Evolutionary conservation across 805 yeast genomes (phyloP).

Genomic region (Candida dajiaensis): DNA sequence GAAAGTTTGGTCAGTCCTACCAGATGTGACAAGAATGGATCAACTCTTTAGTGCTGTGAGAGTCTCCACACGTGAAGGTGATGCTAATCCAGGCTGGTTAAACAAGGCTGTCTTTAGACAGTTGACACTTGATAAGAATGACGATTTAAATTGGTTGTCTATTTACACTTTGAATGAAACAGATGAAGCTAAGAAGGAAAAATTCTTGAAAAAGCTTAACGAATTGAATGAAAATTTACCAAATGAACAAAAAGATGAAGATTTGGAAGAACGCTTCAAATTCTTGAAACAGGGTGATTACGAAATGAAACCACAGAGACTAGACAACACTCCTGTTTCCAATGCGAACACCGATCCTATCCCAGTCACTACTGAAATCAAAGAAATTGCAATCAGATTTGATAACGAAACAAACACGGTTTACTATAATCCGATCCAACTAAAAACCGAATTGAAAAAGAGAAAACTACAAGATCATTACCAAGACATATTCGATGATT

Average conservation of each 20-base stretch:
- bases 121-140: conserved; percentile 46
- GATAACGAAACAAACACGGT: conserved; percentile 51
- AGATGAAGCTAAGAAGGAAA: conserved; percentile 32
- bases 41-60: conserved; percentile 61
- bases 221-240: conserved; percentile 45
- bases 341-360: conserved; percentile 10
- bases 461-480: conserved; percentile 57
- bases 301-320: conserved; percentile 46
- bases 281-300: conserved; percentile 72
- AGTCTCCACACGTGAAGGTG: conserved; percentile 40
- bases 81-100: conserved; percentile 21
- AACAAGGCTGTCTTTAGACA: conserved; percentile 67
- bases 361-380: conserved; percentile 25
- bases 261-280: conserved; percentile 35
- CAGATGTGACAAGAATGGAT: conserved; percentile 90
- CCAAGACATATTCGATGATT: conserved; percentile 47
- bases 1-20: conserved; percentile 72
- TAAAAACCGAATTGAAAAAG: conserved; percentile 76
- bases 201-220: conserved; percentile 31
- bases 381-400: conserved; percentile 64
- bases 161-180: conserved; percentile 46
- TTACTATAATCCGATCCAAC: conserved; percentile 70
- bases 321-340: conserved; percentile 10
- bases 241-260: conserved; percentile 28
- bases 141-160: conserved; percentile 69